phyloP scores from a whole-genome alignment of 2,329 filamentous ascomycete genomes.

The Cryoendolithus antarcticus region DNA sequence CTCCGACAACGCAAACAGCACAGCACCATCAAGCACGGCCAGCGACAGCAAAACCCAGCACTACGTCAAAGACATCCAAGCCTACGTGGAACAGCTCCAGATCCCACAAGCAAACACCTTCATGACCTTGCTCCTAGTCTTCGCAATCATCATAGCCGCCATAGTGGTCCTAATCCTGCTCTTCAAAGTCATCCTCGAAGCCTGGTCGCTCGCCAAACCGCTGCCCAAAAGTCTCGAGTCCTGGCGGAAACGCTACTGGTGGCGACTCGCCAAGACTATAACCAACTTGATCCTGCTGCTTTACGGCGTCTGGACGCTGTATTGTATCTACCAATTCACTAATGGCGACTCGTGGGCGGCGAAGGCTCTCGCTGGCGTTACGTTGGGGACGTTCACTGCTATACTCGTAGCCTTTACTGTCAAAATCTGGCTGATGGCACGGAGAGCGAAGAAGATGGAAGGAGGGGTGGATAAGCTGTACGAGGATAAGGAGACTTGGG shows the following conservation, averaged over 20 bases:
- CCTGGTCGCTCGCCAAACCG: conserved; percentile 77
- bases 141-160: conserved; percentile 71
- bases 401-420: conserved; percentile 73
- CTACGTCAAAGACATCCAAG: conserved; percentile 63
- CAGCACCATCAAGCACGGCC: no score
- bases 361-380: conserved; percentile 72
- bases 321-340: conserved; percentile 92
- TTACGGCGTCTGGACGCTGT: conserved; percentile 90
- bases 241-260: conserved; percentile 96
- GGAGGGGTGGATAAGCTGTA: conserved; percentile 65
- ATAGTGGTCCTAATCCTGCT: conserved; percentile 80
- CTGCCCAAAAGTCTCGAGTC: conserved; percentile 69
- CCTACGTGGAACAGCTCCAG: conserved; percentile 67
- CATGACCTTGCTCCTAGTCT: conserved; percentile 84
- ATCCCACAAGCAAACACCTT: conserved; percentile 91
- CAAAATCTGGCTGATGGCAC: conserved; percentile 68
- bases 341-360: conserved; percentile 90
- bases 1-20: conserved; percentile 1
- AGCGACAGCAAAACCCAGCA: conserved; percentile 33
- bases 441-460: conserved; percentile 59
- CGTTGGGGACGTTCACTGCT: conserved; percentile 66
- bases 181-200: conserved; percentile 80
- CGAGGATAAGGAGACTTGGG: conserved; percentile 80
- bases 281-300: conserved; percentile 82
- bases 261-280: conserved; percentile 74